A percentile compares a stretch with the other conserved stretches of the same genome.
These are phyloP conservation scores for Gillenia trifoliata DNA, from an alignment of 306 rosid genomes.

Conservation along the genomic window DNA sequence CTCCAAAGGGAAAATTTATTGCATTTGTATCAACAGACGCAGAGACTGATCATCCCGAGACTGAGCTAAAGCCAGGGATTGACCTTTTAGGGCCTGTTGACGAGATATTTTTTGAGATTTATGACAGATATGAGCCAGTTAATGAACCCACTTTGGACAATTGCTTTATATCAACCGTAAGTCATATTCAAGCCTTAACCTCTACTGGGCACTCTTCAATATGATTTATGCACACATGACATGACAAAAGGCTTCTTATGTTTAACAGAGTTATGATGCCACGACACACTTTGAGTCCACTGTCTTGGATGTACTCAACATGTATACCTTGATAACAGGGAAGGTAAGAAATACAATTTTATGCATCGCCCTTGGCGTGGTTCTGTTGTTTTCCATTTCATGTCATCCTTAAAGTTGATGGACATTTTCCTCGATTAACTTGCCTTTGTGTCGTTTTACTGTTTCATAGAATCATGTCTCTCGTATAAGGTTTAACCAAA, in stretches of 20 bases:
- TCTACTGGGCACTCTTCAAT: not conserved
- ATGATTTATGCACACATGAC: not conserved
- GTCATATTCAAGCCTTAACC: slow-evolving; percentile 18
- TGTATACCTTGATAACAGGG: slow-evolving; percentile 91
- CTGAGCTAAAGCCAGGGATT: slow-evolving; percentile 88
- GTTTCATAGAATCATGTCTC: not conserved
- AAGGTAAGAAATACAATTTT: slow-evolving; percentile 46
- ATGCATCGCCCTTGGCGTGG: not conserved
- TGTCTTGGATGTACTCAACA: slow-evolving; percentile 81
- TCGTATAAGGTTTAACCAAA: not conserved
- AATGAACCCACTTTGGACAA: slow-evolving; percentile 85
- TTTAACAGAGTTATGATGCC: slow-evolving; percentile 89
- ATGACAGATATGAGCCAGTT: slow-evolving; percentile 88
- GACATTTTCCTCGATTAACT: not conserved
- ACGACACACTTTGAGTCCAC: slow-evolving; percentile 97
- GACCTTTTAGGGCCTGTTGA: slow-evolving; percentile 89
- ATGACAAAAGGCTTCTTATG: not conserved
- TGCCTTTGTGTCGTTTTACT: not conserved
- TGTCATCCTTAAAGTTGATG: not conserved
- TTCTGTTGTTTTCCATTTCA: not conserved
- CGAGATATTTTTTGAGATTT: slow-evolving; percentile 81
- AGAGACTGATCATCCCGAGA: slow-evolving; percentile 80
- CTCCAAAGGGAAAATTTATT: slow-evolving; percentile 90
- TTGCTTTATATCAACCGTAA: slow-evolving; percentile 84
- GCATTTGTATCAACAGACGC: slow-evolving; percentile 97